Evolutionary conservation across 2,329 filamentous ascomycete genomes (phyloP), one percentile per base, ranked within the genome.

Genomic region (Penicillium concentricum): DNA sequence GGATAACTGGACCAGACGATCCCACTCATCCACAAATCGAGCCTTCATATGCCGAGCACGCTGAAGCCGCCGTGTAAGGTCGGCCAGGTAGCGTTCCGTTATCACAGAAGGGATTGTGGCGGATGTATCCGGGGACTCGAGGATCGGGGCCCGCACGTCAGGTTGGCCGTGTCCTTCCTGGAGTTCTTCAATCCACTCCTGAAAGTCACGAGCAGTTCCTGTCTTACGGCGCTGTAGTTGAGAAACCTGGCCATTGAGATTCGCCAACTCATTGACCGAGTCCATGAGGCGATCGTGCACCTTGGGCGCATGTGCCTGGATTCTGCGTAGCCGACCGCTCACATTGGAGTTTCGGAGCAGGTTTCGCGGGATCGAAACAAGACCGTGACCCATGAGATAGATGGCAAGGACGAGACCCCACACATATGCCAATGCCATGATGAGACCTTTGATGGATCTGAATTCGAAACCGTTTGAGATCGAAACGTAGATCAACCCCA

Each of bases 131-230:
- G 67, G 49, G 5, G 73, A 67, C 32, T 76, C 73, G 12, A 76
- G 69, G 18, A 74, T 70, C 5, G 72, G 64, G 5, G 74, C 69
- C 44, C 82, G 78, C 52, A 71, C 78, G 63, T 93, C 90, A 2
- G 87, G 84, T 6, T 91, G 74, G 65, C 84, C 87, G 43, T 87
- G 86, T 61, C 88, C 84, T 61, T 97, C 93, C 3, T 86, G 87
- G 32, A 99, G 79, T 69, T 99, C 94, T 64, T 97, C 93, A 62
- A 99, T 96, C 94, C 94, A 99, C 65, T 96, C 92, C 64, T 87
- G 85, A 68, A 92, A 94, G 41, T 89, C 84, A 53, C 80, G 79
- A 5, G 90, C 87, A 24, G 86, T 90, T 16, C 89, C 91, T 3
- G 85, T 87, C 78, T 96, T 97, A 64, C 92, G 85, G 62, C 87